Conservation (phyloP, 108 stramenopile species). For the Asterionellopsis glacialis region DNA sequence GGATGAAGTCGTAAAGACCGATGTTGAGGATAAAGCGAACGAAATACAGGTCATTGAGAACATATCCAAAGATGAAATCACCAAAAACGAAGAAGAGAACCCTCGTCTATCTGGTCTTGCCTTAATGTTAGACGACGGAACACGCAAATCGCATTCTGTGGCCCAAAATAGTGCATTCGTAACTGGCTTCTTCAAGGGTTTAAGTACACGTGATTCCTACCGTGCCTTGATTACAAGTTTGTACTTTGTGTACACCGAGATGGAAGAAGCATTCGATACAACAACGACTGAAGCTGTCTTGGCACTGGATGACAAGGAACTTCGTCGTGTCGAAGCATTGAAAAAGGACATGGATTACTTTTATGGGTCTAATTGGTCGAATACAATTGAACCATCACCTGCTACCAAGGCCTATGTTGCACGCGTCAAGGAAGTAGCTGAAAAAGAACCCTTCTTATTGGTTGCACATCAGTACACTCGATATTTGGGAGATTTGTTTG, state of each 20-base stretch:
- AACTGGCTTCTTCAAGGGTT: constrained; percentile 65
- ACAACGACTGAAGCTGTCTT: constrained; percentile 9
- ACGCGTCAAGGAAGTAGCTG: constrained; percentile 33
- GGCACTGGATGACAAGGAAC: constrained; percentile 26
- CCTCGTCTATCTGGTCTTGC: constrained; percentile 39
- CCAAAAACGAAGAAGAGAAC: constrained; percentile 13
- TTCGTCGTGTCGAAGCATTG: constrained; percentile 37
- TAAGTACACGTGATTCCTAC: constrained; percentile 34
- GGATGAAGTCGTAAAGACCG: no score
- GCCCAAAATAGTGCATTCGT: constrained; percentile 62
- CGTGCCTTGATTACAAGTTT: constrained; percentile 31
- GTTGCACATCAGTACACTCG: constrained; percentile 61
- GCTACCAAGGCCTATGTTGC: constrained; percentile 46
- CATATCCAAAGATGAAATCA: no score
- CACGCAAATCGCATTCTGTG: constrained; percentile 55
- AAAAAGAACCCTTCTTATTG: constrained; percentile 32
- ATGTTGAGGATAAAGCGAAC: no score
- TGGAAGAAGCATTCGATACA: constrained; percentile 45
- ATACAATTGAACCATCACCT: constrained; percentile 17
- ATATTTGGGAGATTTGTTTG: constrained; percentile 64
- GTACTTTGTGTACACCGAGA: constrained; percentile 55
- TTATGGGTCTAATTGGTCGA: constrained; percentile 40
- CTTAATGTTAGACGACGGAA: constrained; percentile 47
- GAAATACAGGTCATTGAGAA: no score
- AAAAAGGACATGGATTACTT: constrained; percentile 61